These are phyloP conservation scores for Fraxinus greggii DNA, from an alignment of 305 asterid genomes.

Conservation along the genomic window DNA sequence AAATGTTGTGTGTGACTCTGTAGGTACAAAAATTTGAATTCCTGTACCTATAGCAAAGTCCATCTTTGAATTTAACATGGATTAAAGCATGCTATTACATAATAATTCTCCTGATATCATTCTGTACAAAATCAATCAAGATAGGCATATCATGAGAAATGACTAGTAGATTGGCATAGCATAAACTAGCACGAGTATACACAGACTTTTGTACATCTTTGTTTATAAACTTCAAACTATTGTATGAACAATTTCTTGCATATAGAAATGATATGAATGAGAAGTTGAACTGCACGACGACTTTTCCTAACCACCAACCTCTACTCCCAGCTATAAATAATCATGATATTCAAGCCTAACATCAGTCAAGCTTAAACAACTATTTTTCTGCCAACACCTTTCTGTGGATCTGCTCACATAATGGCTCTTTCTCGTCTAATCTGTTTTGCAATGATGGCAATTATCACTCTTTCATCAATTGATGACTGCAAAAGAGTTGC, in stretches of 20 bases:
- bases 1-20: too few relatives aligned
- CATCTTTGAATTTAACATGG: background rate
- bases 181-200: background rate
- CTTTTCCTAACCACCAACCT: constrained; percentile 24
- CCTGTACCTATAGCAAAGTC: too few relatives aligned
- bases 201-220: background rate
- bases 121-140: background rate
- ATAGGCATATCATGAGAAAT: background rate
- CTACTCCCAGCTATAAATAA: constrained; percentile 14
- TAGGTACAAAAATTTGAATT: too few relatives aligned
- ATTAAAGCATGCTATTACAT: background rate
- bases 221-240: background rate
- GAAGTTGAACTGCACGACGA: constrained; percentile 30
- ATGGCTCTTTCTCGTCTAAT: constrained; percentile 17
- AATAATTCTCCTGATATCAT: background rate
- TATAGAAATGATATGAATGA: constrained; percentile 15
- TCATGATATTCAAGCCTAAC: background rate
- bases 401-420: background rate
- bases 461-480: background rate
- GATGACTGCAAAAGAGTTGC: constrained; percentile 10
- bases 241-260: background rate
- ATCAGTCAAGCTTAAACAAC: constrained; percentile 8
- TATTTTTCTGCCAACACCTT: background rate
- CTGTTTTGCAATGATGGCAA: constrained; percentile 13
- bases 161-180: background rate